Conservation (phyloP, 208 protist species). For the Naegleria lovaniensis region DNA sequence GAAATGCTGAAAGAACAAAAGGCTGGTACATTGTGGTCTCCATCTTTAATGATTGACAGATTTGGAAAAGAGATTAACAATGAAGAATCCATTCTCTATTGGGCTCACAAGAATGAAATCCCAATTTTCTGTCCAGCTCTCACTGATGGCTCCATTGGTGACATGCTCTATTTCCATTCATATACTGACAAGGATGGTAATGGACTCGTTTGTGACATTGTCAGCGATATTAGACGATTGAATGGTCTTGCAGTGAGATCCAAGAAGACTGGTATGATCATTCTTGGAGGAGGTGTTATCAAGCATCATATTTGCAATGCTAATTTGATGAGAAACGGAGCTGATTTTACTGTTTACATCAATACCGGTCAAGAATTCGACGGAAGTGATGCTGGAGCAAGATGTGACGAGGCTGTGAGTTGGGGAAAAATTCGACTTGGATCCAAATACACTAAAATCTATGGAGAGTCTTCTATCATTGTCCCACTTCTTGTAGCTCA, state of each 20-base stretch:
- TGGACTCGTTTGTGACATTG: conserved; percentile 63
- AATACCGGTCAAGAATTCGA: conserved; percentile 97
- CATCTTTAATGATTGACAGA: conserved; percentile 88
- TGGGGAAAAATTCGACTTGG: conserved; percentile 97
- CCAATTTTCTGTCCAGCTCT: conserved; percentile 98
- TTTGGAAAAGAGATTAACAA: conserved; percentile 93
- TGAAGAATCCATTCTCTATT: conserved; percentile 91
- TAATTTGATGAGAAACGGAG: conserved; percentile 99
- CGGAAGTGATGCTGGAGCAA: conserved; percentile 92
- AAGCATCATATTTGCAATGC: conserved; percentile 99
- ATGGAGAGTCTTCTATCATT: conserved; percentile 89
- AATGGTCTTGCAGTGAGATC: conserved; percentile 89
- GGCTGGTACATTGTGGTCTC: conserved; percentile 70
- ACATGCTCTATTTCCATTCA: conserved; percentile 99
- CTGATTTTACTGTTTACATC: conserved; percentile 93
- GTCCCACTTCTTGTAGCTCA: conserved; percentile 94
- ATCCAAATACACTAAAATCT: conserved; percentile 93
- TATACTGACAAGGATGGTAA: conserved; percentile 77
- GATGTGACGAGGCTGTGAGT: conserved; percentile 97
- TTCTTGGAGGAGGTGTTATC: conserved; percentile 93
- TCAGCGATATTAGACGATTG: conserved; percentile 88
- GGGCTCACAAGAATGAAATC: conserved; percentile 95
- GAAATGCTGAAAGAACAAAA: conserved; percentile 77
- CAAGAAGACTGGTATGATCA: conserved; percentile 90
- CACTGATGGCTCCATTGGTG: conserved; percentile 97